Percentiles rank a stretch among this genome's conserved stretches.
Conservation (phyloP, 768 basidiomycete genomes). For the Lactarius hengduanensis region DNA sequence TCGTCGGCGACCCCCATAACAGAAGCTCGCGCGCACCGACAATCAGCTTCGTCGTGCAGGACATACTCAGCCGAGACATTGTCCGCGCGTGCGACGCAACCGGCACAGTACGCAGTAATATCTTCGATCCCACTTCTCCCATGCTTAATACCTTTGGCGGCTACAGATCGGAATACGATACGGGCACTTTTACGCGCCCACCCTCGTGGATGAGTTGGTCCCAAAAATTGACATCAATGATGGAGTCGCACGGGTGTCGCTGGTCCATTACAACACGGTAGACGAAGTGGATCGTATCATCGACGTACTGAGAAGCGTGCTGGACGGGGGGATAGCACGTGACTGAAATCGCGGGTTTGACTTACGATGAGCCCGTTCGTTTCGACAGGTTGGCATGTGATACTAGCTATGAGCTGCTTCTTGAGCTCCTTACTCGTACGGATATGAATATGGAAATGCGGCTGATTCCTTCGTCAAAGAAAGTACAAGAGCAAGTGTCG, state of each 20-base stretch:
- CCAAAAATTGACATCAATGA: constrained; percentile 61
- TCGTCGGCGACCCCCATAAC: constrained; percentile 59
- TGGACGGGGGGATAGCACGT: constrained; percentile 31
- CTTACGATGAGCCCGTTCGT: no score
- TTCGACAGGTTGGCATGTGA: no score
- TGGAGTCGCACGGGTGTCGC: constrained; percentile 69
- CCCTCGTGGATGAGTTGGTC: constrained; percentile 49
- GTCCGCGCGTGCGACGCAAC: constrained; percentile 64
- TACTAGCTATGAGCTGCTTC: no score
- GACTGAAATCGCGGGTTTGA: no score
- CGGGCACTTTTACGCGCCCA: constrained; percentile 78
- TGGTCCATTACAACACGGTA: constrained; percentile 79
- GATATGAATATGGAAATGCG: no score
- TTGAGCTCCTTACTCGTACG: no score
- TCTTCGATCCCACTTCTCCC: not conserved
- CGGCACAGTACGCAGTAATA: constrained; percentile 49
- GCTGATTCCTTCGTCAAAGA: no score
- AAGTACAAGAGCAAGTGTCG: no score
- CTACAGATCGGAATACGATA: constrained; percentile 71
- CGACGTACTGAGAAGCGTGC: constrained; percentile 49
- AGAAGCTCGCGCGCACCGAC: constrained; percentile 58
- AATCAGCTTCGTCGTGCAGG: constrained; percentile 67
- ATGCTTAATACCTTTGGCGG: not conserved
- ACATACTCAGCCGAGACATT: constrained; percentile 58
- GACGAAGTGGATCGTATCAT: constrained; percentile 66